Evolutionary conservation across 345 rosid genomes (phyloP).

Genomic region (Conringia planisiliqua): DNA sequence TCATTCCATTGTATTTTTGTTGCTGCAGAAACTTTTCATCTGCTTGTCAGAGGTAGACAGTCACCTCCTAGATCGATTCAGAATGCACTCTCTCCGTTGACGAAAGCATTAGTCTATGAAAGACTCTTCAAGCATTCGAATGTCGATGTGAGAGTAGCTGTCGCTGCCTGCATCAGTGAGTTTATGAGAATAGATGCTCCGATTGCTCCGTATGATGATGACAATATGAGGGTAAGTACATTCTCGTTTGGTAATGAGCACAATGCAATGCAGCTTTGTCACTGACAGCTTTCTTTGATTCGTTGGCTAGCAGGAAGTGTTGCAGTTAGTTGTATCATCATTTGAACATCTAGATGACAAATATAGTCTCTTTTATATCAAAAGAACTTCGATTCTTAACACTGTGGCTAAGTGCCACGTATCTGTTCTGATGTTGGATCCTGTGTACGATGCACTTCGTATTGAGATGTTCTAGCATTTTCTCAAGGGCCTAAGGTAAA

Average conservation of each 20-base stretch:
- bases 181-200: background rate
- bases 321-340: constrained; percentile 3
- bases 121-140: constrained; percentile 52
- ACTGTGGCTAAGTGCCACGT: background rate
- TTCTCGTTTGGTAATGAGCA: background rate
- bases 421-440: constrained; percentile 12
- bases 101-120: constrained; percentile 50
- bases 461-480: constrained; percentile 7
- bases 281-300: background rate
- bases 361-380: background rate
- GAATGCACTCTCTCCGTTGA: constrained; percentile 53
- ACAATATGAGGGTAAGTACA: constrained; percentile 3
- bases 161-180: constrained; percentile 38
- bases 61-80: constrained; percentile 51
- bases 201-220: background rate
- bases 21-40: background rate
- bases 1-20: too few relatives aligned
- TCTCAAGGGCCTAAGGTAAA: background rate
- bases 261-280: background rate
- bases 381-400: background rate
- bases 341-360: background rate
- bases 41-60: constrained; percentile 11
- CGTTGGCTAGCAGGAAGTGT: background rate
- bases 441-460: background rate
- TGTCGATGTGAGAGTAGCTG: constrained; percentile 64